phyloP scores from a whole-genome alignment of 1,139 yeast species.

The Magnusiomyces magnusii region DNA sequence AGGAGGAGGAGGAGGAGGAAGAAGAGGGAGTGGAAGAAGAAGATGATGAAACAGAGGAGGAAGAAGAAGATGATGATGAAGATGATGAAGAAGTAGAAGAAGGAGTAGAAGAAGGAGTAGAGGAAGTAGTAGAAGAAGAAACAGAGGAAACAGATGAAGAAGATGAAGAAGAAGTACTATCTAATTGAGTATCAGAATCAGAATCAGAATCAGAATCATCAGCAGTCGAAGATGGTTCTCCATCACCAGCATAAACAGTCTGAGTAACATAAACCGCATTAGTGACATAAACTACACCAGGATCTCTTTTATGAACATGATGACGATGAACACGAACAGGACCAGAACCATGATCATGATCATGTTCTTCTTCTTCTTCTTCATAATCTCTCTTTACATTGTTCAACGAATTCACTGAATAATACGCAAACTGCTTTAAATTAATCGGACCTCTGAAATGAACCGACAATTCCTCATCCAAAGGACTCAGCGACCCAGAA shows the following conservation, averaged over 20 bases:
- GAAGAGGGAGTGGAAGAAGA: conserved; percentile 23
- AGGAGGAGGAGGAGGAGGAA: conserved; percentile 34
- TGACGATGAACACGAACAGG: conserved; percentile 33
- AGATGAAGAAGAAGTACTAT: not conserved
- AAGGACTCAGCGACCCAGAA: conserved; percentile 72
- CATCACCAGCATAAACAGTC: conserved; percentile 43
- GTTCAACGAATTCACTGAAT: conserved; percentile 30
- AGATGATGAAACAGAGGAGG: conserved; percentile 25
- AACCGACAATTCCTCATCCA: conserved; percentile 82
- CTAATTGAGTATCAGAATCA: not conserved
- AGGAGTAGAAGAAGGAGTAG: conserved; percentile 17
- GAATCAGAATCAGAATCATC: conserved; percentile 17
- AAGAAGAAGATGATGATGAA: conserved; percentile 17
- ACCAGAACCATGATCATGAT: not conserved
- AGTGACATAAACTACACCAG: conserved; percentile 31
- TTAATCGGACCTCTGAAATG: conserved; percentile 92
- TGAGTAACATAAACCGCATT: conserved; percentile 55
- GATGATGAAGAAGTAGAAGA: conserved; percentile 18
- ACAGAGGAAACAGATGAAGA: conserved; percentile 2
- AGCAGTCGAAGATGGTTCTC: conserved; percentile 15
- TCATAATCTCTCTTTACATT: conserved; percentile 8
- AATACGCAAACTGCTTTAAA: conserved; percentile 72
- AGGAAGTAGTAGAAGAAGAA: not conserved
- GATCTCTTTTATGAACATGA: conserved; percentile 52
- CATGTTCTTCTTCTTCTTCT: not conserved